These are phyloP conservation scores for Auriculariales sp. DNA, from an alignment of 768 basidiomycete species.

Conservation along the genomic window DNA sequence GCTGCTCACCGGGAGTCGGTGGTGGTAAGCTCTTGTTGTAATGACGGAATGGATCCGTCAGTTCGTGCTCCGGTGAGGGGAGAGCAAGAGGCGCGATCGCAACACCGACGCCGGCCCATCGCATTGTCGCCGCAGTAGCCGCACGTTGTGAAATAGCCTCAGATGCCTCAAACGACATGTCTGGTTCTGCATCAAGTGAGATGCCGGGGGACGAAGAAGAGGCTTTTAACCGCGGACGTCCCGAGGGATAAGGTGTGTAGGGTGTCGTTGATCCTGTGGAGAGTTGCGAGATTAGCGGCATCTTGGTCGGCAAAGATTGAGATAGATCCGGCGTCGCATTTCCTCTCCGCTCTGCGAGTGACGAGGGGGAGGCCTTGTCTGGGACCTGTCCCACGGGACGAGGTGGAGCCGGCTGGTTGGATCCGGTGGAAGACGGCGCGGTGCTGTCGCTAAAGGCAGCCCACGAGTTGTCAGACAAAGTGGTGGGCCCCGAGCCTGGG, in stretches of 20 bases:
- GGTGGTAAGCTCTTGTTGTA: background rate
- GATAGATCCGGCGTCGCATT: background rate
- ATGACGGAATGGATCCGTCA: slow-evolving; percentile 73
- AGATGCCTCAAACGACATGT: background rate
- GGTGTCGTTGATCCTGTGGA: background rate
- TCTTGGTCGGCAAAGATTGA: background rate
- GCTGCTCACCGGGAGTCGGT: slow-evolving; percentile 1
- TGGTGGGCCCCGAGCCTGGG: background rate
- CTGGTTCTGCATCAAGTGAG: slow-evolving; percentile 4
- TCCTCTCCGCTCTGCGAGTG: background rate
- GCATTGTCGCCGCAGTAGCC: slow-evolving; percentile 54
- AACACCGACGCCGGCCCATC: slow-evolving; percentile 71
- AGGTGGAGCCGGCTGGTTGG: slow-evolving; percentile 11
- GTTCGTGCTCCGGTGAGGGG: slow-evolving; percentile 82
- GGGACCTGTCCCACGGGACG: background rate
- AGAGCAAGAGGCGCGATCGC: slow-evolving; percentile 77
- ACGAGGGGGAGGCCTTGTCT: background rate
- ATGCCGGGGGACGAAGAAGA: slow-evolving; percentile 3
- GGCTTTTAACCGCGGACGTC: background rate
- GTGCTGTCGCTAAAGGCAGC: slow-evolving; percentile 19
- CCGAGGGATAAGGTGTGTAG: background rate
- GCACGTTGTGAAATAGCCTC: background rate
- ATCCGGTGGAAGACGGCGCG: slow-evolving; percentile 20
- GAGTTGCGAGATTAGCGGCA: too few relatives aligned
- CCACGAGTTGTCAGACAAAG: slow-evolving; percentile 9